A percentile compares a stretch with the other conserved stretches of the same genome.
Evolutionary conservation across 2,329 filamentous ascomycete species (phyloP).

Genomic region (Sporothrix inflata): DNA sequence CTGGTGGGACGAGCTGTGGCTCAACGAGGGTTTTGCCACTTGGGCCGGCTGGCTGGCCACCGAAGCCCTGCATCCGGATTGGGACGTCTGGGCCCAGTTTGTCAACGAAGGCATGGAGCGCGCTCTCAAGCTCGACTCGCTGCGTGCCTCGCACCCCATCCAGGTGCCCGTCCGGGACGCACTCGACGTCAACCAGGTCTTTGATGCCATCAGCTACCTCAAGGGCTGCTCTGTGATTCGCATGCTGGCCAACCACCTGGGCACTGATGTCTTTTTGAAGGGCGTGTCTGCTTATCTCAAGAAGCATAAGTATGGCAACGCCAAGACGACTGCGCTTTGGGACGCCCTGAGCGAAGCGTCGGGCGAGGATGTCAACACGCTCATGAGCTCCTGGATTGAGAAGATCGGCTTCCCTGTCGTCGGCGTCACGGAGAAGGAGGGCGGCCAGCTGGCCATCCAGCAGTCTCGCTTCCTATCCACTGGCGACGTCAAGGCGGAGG

Average conservation of each 20-base stretch:
- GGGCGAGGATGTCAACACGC: conserved; percentile 78
- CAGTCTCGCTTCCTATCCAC: conserved; percentile 90
- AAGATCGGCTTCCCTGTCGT: conserved; percentile 94
- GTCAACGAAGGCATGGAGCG: conserved; percentile 92
- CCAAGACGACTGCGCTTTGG: conserved; percentile 91
- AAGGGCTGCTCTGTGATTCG: conserved; percentile 96
- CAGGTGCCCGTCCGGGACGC: conserved; percentile 94
- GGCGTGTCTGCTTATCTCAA: conserved; percentile 91
- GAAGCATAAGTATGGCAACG: conserved; percentile 84
- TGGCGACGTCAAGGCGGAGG: conserved; percentile 86
- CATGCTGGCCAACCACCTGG: conserved; percentile 91
- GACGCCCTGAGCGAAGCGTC: conserved; percentile 83
- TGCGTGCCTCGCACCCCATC: conserved; percentile 92
- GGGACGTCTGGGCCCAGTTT: conserved; percentile 98
- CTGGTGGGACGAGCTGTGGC: conserved; percentile 97
- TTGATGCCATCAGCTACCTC: conserved; percentile 93
- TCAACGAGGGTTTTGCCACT: conserved; percentile 97
- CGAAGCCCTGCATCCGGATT: conserved; percentile 91
- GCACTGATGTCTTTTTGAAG: conserved; percentile 83
- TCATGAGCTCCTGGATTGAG: conserved; percentile 95
- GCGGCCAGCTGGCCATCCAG: conserved; percentile 77
- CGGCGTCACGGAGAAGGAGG: conserved; percentile 75
- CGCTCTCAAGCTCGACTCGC: conserved; percentile 85
- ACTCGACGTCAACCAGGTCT: conserved; percentile 96
- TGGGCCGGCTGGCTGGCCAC: conserved; percentile 97